These are phyloP conservation scores for Coemansia sp. DNA, from an alignment of 192 early-diverging fungal genomes.

Conservation along the genomic window DNA sequence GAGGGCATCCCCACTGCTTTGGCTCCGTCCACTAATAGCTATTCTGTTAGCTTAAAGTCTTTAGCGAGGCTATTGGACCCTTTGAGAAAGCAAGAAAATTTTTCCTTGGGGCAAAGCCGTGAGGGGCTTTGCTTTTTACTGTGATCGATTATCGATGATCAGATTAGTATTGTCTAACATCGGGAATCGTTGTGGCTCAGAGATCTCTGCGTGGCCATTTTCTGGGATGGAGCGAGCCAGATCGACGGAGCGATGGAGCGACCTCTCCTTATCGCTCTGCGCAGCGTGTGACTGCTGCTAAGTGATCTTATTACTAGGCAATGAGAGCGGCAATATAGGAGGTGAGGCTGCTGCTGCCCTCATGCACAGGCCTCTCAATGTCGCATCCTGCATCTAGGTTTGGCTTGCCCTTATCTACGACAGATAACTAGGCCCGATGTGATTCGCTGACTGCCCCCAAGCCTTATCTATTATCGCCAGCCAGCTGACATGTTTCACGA, in stretches of 20 bases:
- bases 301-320: background rate
- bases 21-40: background rate
- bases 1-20: background rate
- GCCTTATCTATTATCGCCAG: background rate
- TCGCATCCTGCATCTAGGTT: background rate
- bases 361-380: background rate
- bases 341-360: background rate
- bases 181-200: background rate
- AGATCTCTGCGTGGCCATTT: background rate
- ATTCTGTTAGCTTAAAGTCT: background rate
- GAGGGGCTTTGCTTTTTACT: background rate
- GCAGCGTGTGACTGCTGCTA: background rate
- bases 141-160: slow-evolving; percentile 3
- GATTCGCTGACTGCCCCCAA: background rate
- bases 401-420: background rate
- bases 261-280: background rate
- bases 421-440: background rate
- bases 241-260: background rate
- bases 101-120: background rate
- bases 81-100: background rate
- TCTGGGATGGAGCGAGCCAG: background rate
- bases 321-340: background rate
- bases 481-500: slow-evolving; percentile 4
- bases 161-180: background rate
- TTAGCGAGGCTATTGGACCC: background rate